Evolutionary conservation across 2,329 filamentous ascomycete genomes (phyloP), one percentile per base, ranked within the genome.

Genomic region (Dryadomyces quercus-mongolicae): DNA sequence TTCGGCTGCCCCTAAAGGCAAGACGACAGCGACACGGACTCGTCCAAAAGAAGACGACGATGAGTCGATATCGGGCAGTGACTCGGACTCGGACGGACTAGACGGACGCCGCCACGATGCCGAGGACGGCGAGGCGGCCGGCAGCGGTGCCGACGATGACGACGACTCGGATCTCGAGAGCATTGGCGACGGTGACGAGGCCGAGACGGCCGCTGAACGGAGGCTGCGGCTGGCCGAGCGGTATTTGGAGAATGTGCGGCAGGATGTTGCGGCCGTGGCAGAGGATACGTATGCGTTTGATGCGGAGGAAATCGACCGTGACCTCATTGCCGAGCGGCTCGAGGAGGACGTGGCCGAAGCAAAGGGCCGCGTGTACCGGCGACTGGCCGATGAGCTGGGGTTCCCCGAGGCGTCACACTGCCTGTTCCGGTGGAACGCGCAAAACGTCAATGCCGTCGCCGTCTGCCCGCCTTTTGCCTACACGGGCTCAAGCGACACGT

Each of bases 291-390:
- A 78, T 53, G 93, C 90, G 43, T 98, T 97, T 65, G 90, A 98
- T 70, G 93, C 93, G 8, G 90, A 85, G 62, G 88, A 97, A 53
- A 87, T 98, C 56, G 93, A 97, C 70, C 79, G 86, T 56, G 93
- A 98, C 65, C 73, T 96, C 62, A 91, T 98, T 63, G 90, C 92
- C 45, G 88, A 95, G 68, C 77, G 91, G 62, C 73, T 98, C 62
- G 84, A 92, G 68, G 89, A 96, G 70, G 93, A 97, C 66, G 88
- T 93, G 46, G 84, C 93, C 52, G 93, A 96, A 71, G 81, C 82
- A 54, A 96, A 96, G 71, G 93, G 93, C 55, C 85, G 86, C 62
- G 78, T 95, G 51, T 97, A 95, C 71, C 81, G 89, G 52, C 81
- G 82, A 66, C 80, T 98, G 61, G 86, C 87, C 40, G 73, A 78